These are phyloP conservation scores for Emmonsiellopsis sp. DNA, from an alignment of 2,329 filamentous ascomycete species.

Conservation along the genomic window DNA sequence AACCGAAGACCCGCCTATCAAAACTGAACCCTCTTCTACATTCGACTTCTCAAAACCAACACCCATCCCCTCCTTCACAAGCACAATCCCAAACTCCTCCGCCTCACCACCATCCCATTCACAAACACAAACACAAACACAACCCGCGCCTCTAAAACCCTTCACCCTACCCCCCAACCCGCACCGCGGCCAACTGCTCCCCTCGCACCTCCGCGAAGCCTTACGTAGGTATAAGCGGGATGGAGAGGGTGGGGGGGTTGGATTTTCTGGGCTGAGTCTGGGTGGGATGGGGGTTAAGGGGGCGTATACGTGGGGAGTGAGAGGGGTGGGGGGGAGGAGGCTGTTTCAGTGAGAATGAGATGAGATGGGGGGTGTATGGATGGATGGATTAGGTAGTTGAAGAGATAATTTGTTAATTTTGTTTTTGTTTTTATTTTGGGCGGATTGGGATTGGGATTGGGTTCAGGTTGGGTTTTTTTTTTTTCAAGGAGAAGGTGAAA, in stretches of 20 bases:
- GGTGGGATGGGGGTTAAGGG: constrained; percentile 35
- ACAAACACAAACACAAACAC: background rate
- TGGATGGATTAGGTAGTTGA: background rate
- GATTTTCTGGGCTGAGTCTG: constrained; percentile 38
- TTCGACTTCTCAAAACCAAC: too few relatives aligned
- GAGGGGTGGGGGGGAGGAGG: constrained; percentile 31
- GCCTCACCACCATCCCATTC: background rate
- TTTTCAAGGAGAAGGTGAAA: too few relatives aligned
- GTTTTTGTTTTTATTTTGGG: constrained; percentile 5
- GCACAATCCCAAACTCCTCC: background rate
- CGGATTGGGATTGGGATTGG: too few relatives aligned
- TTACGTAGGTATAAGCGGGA: constrained; percentile 40
- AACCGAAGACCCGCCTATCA: too few relatives aligned
- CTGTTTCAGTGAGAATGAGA: constrained; percentile 29
- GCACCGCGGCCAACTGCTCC: constrained; percentile 38
- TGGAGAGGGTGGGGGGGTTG: constrained; percentile 39
- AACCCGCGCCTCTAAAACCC: background rate
- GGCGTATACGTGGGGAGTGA: constrained; percentile 33
- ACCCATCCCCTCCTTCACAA: background rate
- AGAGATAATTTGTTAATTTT: background rate
- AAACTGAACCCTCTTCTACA: too few relatives aligned
- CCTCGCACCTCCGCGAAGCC: constrained; percentile 41
- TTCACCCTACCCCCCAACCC: constrained; percentile 34
- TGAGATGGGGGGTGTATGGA: background rate
- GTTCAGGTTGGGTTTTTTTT: too few relatives aligned